Base-by-base conservation (phyloP, 2,329 filamentous ascomycete genomes). In the Colletotrichum caudatum region DNA sequence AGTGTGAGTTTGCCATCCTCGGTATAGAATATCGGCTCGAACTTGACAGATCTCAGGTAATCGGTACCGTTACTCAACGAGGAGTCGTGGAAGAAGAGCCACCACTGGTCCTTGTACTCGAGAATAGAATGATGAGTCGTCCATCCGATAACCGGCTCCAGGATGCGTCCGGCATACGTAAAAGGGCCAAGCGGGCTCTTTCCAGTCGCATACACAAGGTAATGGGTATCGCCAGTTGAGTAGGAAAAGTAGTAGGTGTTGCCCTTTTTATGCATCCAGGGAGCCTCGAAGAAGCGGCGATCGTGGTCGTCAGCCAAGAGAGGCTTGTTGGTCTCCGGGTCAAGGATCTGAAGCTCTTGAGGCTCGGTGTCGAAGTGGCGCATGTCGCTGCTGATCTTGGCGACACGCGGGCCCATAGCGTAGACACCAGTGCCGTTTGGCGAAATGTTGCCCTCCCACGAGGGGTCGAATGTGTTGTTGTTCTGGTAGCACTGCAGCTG, bases 91-190 rank as follows among this genome's bases (percentile, higher is more conserved):
- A 94, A 90, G 79, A 94, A 94, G 68, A 95, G 79, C 80, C 89
- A 94, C 89, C 92, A 94, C 74, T 86, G 88, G 5, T 87, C 91
- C 80, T 89, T 79, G 77, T 92, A 93, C 83, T 94, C 91, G 14
- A 91, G 91, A 75, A 95, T 91, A 3, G 90, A 93, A 80, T 94
- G 93, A 81, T 94, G 93, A 65, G 93, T 95, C 56, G 93, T 94
- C 93, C 93, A 95, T 1, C 93, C 92, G 35, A 92, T 80, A 6
- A 95, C 93, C 0, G 92, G 93, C 84, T 94, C 92, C 60, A 95
- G 79, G 66, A 95, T 91, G 58, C 89, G 83, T 0, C 93, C 92
- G 0, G 84, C 86, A 74, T 94, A 94, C 1, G 89, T 92, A 76
- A 94, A 94, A 0, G 93, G 92, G 0, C 93, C 92, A 14, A 89